Base-by-base conservation (phyloP, 2,329 filamentous ascomycete genomes). In the Phoma herbarum region DNA sequence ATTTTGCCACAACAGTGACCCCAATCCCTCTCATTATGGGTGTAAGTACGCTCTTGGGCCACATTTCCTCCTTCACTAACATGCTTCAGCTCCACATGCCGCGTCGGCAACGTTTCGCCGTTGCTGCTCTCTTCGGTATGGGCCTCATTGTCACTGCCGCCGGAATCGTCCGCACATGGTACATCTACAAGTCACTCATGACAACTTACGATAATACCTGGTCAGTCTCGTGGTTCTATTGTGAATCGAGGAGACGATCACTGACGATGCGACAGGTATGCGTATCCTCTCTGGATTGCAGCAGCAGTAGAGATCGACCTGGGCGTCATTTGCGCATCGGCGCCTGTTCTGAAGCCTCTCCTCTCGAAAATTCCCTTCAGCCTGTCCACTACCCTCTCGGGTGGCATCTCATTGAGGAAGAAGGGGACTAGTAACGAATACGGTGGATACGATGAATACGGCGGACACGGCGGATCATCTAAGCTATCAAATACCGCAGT, bases 271-370 rank as follows among this genome's bases (percentile, higher is more conserved):
- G 2, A 11, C 39, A 58, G 55, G 55, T 58, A 74, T 52, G 71
- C 77, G 4, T 81, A 79, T 68, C 78, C 78, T 6, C 66, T 82
- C 0, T 82, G 80, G 78, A 81, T 82, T n/a, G 75, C 75, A 42
- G 79, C 80, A 4, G 76, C 78, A 0, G 75, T 82, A 2, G 80
- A 82, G 62, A 78, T 82, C 9, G 79, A 82, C 57, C 59, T 82
- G 7, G 80, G 78, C 10, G 75, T 82, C n/a, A 74, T 75, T 25
- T 75, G 71, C 46, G 71, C 72, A 18, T 72, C 68, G 9, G 70
- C 69, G 1, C 72, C 71, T n/a, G 69, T 72, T 8, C 64, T 74
- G n/a, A 68, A 62, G n/a, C 69, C 72, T 0, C 59, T 74, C 6
- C 64, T 74, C 9, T 59, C 65, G 1, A 71, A 68, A 20, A 64